Evolutionary conservation across 768 basidiomycete species (phyloP).

Genomic region (Glaciozyma martinii): DNA sequence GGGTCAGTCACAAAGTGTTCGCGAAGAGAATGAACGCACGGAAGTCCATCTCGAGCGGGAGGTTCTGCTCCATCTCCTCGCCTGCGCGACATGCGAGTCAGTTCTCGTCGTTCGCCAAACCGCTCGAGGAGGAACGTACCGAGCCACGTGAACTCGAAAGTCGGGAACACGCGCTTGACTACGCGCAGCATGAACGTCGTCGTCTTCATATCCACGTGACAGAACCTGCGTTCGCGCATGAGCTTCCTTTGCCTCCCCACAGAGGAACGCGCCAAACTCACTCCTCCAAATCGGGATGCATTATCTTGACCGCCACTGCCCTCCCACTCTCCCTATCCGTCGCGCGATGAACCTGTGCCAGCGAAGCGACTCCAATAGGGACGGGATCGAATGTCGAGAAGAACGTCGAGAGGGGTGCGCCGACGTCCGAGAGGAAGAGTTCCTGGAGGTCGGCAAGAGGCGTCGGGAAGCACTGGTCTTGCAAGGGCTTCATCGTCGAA

Average conservation of each 20-base stretch:
- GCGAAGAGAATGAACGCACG: conserved; percentile 19
- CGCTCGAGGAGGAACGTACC: not conserved
- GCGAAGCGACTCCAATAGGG: conserved; percentile 89
- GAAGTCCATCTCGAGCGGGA: conserved; percentile 93
- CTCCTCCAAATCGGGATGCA: conserved; percentile 86
- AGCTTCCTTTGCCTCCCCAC: not conserved
- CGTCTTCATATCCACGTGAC: conserved; percentile 57
- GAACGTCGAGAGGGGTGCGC: conserved; percentile 57
- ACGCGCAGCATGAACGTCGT: conserved; percentile 53
- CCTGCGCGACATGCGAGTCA: conserved; percentile 59
- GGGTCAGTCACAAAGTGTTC: not conserved
- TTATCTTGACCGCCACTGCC: conserved; percentile 72
- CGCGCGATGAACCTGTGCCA: conserved; percentile 91
- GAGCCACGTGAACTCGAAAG: conserved; percentile 65
- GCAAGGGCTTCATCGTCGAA: conserved; percentile 49
- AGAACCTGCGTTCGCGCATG: conserved; percentile 8
- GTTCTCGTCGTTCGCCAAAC: not conserved
- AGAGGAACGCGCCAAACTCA: conserved; percentile 42
- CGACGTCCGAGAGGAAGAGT: conserved; percentile 73
- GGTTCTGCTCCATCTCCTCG: conserved; percentile 84
- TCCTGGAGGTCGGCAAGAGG: conserved; percentile 64
- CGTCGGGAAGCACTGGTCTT: conserved; percentile 90
- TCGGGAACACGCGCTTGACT: conserved; percentile 87
- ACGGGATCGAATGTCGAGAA: conserved; percentile 76
- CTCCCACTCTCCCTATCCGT: conserved; percentile 60